phyloP scores from a whole-genome alignment of 768 basidiomycete species.

The Podaxis pistillaris region DNA sequence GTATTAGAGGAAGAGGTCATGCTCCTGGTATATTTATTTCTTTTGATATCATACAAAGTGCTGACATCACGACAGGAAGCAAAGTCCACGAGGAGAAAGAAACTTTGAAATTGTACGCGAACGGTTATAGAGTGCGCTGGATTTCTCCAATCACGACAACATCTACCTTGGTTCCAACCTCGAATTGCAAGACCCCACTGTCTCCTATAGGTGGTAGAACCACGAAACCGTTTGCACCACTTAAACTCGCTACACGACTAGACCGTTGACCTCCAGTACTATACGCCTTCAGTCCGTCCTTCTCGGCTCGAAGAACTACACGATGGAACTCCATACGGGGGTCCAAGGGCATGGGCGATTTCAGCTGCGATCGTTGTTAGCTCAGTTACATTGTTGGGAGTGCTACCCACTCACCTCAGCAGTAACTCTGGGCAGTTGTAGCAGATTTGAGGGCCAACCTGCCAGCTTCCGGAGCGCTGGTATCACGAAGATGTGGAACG shows the following conservation, averaged over 20 bases:
- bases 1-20: slow-evolving; percentile 63
- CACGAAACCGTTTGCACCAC: slow-evolving; percentile 78
- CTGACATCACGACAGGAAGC: slow-evolving; percentile 8
- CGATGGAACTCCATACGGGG: slow-evolving; percentile 83
- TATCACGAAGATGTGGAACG: slow-evolving; percentile 80
- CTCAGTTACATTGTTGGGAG: not conserved
- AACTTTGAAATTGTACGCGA: not conserved
- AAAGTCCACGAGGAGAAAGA: slow-evolving; percentile 8
- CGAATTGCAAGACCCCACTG: slow-evolving; percentile 29
- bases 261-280: slow-evolving; percentile 89
- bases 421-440: slow-evolving; percentile 57
- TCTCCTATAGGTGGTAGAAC: slow-evolving; percentile 49
- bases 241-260: slow-evolving; percentile 76
- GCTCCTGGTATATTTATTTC: slow-evolving; percentile 38
- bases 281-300: slow-evolving; percentile 55
- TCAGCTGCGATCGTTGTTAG: slow-evolving; percentile 38
- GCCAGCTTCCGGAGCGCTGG: slow-evolving; percentile 75
- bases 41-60: not conserved
- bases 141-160: slow-evolving; percentile 74
- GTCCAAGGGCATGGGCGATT: slow-evolving; percentile 64
- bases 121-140: slow-evolving; percentile 19
- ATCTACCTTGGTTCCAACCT: slow-evolving; percentile 53
- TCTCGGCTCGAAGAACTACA: slow-evolving; percentile 44
- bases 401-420: slow-evolving; percentile 52
- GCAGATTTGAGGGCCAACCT: slow-evolving; percentile 55